These are phyloP conservation scores for Apiospora aurea DNA, from an alignment of 2,329 filamentous ascomycete species.

Conservation along the genomic window DNA sequence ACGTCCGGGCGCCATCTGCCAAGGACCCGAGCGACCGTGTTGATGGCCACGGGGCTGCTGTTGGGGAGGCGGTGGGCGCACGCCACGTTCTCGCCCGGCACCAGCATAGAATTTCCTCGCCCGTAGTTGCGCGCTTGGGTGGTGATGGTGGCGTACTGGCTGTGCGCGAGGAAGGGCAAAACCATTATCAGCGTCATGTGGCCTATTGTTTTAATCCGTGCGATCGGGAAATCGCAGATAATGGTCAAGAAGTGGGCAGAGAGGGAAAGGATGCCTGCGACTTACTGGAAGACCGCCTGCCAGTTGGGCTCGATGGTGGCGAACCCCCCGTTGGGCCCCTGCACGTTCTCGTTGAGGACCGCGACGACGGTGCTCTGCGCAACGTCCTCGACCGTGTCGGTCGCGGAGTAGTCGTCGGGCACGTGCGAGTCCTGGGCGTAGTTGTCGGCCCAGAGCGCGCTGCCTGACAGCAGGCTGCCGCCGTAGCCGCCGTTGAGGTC, in stretches of 20 bases:
- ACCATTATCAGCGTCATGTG: not conserved
- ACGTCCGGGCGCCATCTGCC: not conserved
- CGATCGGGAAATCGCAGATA: not conserved
- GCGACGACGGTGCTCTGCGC: slow-evolving; percentile 1
- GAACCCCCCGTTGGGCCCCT: not conserved
- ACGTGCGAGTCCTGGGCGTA: slow-evolving; percentile 13
- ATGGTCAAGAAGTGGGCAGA: not conserved
- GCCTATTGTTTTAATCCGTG: not conserved
- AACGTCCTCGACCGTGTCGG: slow-evolving; percentile 14
- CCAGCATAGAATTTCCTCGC: not conserved
- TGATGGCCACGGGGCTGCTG: not conserved
- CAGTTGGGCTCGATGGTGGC: slow-evolving; percentile 7
- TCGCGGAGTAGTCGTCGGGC: not conserved
- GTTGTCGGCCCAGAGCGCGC: not conserved
- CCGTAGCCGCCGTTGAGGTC: slow-evolving; percentile 12
- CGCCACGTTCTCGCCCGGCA: not conserved
- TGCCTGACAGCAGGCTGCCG: not conserved
- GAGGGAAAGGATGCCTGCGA: not conserved
- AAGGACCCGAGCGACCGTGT: not conserved
- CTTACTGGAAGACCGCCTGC: not conserved
- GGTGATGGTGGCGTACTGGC: slow-evolving; percentile 11
- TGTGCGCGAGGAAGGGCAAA: not conserved
- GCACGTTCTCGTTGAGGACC: not conserved
- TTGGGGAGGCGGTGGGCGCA: not conserved
- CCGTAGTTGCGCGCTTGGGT: not conserved